Base-by-base conservation (phyloP, 2,329 filamentous ascomycete genomes). In the Colletotrichum graminicola region DNA sequence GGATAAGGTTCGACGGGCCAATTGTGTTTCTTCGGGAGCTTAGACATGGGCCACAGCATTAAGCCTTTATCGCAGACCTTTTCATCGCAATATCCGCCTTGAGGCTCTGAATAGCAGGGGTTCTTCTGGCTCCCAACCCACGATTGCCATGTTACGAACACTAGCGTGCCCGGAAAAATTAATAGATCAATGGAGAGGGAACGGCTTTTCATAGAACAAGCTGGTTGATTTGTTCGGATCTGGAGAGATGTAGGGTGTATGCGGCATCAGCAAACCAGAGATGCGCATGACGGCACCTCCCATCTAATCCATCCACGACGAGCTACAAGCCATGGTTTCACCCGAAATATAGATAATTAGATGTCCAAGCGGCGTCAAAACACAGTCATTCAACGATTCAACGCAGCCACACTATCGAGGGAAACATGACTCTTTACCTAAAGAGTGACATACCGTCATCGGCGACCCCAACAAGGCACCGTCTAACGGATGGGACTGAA, bases 331-430 rank as follows among this genome's bases (percentile, higher is more conserved):
- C 54, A 56, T 26, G 32, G 54, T 12, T 36, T 56, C 21, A 18
- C 14, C 54, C 54, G 34, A 39, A 18, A 34, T 34, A 6, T 23
- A 14, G 12, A 18, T 2, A 26, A 4, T 16, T n/a, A 5, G n/a
- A 6, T 21, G 34, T 56, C 54, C 34, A 39, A 56, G 54, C 54
- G 54, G 54, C 34, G 34, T 39, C 54, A 39, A 39, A 56, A 34
- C 54, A 39, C 34, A 56, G 23, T 5, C 21, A 2, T 8, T 16
- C 2, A 18, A 2, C 54, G 16, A 26, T 23, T 56, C 34, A 56
- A 18, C 18, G 5, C 6, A 12, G n/a, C n/a, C 54, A 39, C 21
- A 2, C 21, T 36, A 6, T 56, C 12, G 12, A 12, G 7, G 11
- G 32, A n/a, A n/a, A 56, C 34, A 56, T 39, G 54, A 39, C 54